Evolutionary conservation across 805 yeast genomes (phyloP), one percentile per base, ranked within the genome.

Genomic region (Lipomyces sp.): DNA sequence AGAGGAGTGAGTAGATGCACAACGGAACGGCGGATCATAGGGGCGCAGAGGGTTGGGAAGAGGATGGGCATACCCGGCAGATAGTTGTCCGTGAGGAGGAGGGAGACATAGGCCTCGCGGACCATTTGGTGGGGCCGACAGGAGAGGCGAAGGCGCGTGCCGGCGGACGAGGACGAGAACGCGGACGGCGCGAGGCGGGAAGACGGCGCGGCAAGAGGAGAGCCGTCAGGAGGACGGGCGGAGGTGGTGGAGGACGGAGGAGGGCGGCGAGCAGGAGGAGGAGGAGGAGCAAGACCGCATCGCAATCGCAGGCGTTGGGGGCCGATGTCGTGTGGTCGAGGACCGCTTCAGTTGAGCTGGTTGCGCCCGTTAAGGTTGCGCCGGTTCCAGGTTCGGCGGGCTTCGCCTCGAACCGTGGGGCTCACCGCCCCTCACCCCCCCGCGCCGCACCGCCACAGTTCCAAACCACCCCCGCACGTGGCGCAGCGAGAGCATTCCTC

Each of bases 21-120:
- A 34, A 14, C 21, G 7, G 21, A 8, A n/a, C n/a, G 14, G 6
- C 13, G 7, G 6, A 34, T 6, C 8, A 16, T 6, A 38, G 8
- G 11, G 24, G 18, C 10, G 16, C 13, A 38, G 24, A 22, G 28
- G 8, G 41, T 7, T 24, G 19, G 4, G 36, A 38, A 36, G 26
- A 13, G 22, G 22, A n/a, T 7, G 38, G 7, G 39, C 57, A 14
- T 29, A 53, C 58, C 58, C 2, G 65, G 61, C 8, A 68, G 58
- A 41, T 80, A 80, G 44, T 63, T 62, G 46, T 74, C 70, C 47
- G 69, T 67, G 59, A 74, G 75, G 23, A 80, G 66, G 37, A 78
- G 66, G 3, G 81, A 74, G 47, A 70, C 65, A 53, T 72, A 68
- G 23, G 74, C 80, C 40, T 58, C 21, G 39, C 54, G 40, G 23